Percentiles rank a stretch among this genome's conserved stretches.
phyloP scores from a whole-genome alignment of 495 filamentous ascomycete genomes.

The Aspergillus affinis region DNA sequence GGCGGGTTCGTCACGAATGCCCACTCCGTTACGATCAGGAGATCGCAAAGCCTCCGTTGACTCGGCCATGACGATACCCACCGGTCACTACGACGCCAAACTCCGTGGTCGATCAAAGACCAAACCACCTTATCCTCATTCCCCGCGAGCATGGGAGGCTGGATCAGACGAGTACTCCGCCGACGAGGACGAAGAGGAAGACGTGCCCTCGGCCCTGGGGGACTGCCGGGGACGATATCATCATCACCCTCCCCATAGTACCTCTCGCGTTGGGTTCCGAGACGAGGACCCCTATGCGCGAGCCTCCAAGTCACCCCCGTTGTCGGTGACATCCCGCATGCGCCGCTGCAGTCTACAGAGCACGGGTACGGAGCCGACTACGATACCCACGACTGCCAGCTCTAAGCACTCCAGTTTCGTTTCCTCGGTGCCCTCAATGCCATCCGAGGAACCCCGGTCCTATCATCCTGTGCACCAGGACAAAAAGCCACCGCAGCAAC shows the following conservation, averaged over 20 bases:
- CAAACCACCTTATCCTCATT: background rate
- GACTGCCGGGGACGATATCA: constrained; percentile 17
- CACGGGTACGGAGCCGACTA: constrained; percentile 25
- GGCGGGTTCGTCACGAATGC: constrained; percentile 11
- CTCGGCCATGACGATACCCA: constrained; percentile 28
- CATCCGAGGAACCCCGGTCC: constrained; percentile 30
- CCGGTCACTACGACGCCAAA: constrained; percentile 39
- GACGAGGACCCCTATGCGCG: constrained; percentile 22
- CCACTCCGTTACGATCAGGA: constrained; percentile 4
- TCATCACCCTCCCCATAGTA: background rate
- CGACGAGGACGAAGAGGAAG: constrained; percentile 27
- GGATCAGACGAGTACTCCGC: constrained; percentile 12
- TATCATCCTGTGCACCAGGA: constrained; percentile 27
- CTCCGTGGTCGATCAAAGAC: background rate
- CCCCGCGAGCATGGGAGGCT: background rate
- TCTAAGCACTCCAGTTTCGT: constrained; percentile 43
- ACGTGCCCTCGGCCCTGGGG: constrained; percentile 6
- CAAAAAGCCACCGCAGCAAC: constrained; percentile 13
- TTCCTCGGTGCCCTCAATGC: constrained; percentile 33
- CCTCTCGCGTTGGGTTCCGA: background rate
- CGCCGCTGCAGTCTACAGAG: constrained; percentile 41
- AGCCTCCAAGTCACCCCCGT: constrained; percentile 38
- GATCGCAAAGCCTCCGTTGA: constrained; percentile 11
- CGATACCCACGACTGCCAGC: constrained; percentile 30
- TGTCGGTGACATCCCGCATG: constrained; percentile 48